A percentile compares a stretch with the other conserved stretches of the same genome.
Evolutionary conservation across 768 basidiomycete species (phyloP).

Genomic region (Thelephora aurantiotincta): DNA sequence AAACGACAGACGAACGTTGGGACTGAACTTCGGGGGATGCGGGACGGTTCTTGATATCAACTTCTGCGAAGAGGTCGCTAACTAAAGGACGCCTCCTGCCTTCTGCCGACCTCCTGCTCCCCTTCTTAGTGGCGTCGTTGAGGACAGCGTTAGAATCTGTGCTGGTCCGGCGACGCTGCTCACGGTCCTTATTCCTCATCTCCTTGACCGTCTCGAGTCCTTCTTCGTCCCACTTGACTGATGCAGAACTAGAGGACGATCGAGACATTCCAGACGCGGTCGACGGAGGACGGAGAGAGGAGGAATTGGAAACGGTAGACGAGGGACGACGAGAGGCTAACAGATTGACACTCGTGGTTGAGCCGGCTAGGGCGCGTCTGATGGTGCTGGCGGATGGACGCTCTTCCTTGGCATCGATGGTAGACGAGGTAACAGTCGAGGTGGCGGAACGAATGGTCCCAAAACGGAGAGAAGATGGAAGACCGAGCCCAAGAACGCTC

Average conservation of each 20-base stretch:
- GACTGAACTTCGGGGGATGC: constrained; percentile 1
- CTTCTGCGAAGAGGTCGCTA: constrained; percentile 44
- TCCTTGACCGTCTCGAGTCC: constrained; percentile 35
- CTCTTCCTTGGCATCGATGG: constrained; percentile 2
- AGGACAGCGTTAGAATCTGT: constrained; percentile 7
- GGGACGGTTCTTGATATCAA: constrained; percentile 8
- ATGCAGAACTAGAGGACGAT: constrained; percentile 19
- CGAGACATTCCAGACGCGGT: constrained; percentile 27
- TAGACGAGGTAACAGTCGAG: constrained; percentile 6
- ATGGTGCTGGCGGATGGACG: neutral
- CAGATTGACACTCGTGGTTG: constrained; percentile 17
- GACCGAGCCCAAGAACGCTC: constrained; percentile 45
- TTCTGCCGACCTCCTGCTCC: constrained; percentile 32
- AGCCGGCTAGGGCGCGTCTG: constrained; percentile 19
- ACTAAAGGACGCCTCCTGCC: constrained; percentile 40
- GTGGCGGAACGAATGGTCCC: constrained; percentile 7
- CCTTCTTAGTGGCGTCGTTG: constrained; percentile 8
- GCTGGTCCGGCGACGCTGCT: constrained; percentile 19
- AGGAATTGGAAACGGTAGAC: constrained; percentile 24
- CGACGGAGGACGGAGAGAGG: constrained; percentile 35
- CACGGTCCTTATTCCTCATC: constrained; percentile 16
- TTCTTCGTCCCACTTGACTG: constrained; percentile 38
- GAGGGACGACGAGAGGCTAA: constrained; percentile 21
- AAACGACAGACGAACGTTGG: constrained; percentile 5
- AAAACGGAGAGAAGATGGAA: constrained; percentile 29